Conservation (phyloP, 768 basidiomycete genomes). For the Phlebiopsis gigantea region DNA sequence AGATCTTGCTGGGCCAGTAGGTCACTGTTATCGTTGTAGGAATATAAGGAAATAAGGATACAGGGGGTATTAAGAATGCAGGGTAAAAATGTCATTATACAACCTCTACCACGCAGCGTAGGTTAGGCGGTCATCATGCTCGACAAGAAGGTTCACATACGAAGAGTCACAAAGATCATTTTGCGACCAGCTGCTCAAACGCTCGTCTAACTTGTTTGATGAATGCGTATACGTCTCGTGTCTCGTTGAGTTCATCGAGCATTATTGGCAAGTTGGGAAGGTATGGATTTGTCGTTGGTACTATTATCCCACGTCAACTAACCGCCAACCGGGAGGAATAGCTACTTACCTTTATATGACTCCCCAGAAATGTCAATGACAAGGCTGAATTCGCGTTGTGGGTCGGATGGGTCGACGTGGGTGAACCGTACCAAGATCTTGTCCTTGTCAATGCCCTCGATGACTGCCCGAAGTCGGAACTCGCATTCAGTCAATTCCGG, state of each 20-base stretch:
- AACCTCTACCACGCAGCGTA: neutral
- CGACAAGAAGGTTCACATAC: neutral
- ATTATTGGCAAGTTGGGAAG: conserved; percentile 64
- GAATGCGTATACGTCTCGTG: conserved; percentile 65
- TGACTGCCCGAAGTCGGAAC: conserved; percentile 49
- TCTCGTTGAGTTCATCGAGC: conserved; percentile 65
- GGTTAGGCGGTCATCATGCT: neutral
- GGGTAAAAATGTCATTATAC: neutral
- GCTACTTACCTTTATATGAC: conserved; percentile 59
- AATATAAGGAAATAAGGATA: too few relatives aligned
- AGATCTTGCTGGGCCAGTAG: conserved; percentile 26
- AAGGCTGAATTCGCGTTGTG: conserved; percentile 62
- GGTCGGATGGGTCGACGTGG: conserved; percentile 52
- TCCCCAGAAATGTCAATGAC: conserved; percentile 67
- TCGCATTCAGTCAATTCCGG: conserved; percentile 58
- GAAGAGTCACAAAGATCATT: neutral
- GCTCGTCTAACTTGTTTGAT: conserved; percentile 59
- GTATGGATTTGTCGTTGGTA: conserved; percentile 73
- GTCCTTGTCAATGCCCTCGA: conserved; percentile 78
- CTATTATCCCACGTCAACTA: conserved; percentile 34
- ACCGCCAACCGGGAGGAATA: neutral
- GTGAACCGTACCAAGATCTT: conserved; percentile 71
- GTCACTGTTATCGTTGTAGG: neutral
- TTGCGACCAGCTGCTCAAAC: conserved; percentile 32
- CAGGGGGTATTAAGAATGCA: neutral